phyloP scores from a whole-genome alignment of 345 rosid genomes.

The Hevea brasiliensis region DNA sequence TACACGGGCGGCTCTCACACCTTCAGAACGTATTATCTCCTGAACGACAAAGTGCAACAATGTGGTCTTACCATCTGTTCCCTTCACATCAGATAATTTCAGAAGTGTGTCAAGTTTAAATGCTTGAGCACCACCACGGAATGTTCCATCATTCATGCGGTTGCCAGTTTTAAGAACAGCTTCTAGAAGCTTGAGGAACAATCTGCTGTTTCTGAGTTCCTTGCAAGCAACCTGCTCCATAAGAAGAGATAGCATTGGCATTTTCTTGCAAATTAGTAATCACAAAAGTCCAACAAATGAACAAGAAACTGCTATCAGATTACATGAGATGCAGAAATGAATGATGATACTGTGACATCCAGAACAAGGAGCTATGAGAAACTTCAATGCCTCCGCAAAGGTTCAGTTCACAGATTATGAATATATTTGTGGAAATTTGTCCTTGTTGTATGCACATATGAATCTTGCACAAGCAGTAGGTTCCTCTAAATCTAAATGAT shows the following conservation, averaged over 20 bases:
- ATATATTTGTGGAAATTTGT: neutral
- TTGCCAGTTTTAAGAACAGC: conserved; percentile 99
- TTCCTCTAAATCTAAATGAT: neutral
- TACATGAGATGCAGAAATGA: neutral
- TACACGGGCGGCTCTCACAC: conserved; percentile 75
- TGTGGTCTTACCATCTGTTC: conserved; percentile 93
- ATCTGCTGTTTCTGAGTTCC: conserved; percentile 75
- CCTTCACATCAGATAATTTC: conserved; percentile 92
- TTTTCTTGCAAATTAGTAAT: neutral
- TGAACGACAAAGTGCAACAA: conserved; percentile 94
- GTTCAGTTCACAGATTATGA: neutral
- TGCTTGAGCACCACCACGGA: conserved; percentile 96
- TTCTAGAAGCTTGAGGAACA: conserved; percentile 93
- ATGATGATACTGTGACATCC: neutral
- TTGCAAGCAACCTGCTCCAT: conserved; percentile 73
- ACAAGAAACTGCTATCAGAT: conserved; percentile 1
- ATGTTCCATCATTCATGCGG: conserved; percentile 97
- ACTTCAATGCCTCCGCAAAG: neutral
- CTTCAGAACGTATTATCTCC: conserved; percentile 92
- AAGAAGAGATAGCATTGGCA: conserved; percentile 1
- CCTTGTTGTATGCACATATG: neutral
- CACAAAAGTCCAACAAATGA: neutral
- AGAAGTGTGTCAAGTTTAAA: conserved; percentile 97
- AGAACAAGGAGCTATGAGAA: neutral
- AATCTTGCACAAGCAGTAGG: neutral